Evolutionary conservation across 1,284 basidiomycete genomes (phyloP).

Genomic region (Puccinia polysora): DNA sequence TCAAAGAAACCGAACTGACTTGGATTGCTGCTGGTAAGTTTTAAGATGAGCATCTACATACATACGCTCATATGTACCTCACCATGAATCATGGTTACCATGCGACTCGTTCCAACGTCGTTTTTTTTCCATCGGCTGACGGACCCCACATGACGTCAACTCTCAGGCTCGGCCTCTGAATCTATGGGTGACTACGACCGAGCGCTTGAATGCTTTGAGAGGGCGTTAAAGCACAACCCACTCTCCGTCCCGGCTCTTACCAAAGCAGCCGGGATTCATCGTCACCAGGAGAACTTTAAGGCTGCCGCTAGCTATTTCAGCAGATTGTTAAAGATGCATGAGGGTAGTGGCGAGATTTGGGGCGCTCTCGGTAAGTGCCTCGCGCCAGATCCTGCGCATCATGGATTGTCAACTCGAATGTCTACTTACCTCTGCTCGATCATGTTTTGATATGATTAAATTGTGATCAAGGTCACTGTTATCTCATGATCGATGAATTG

Average conservation of each 20-base stretch:
- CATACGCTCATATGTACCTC: constrained; percentile 11
- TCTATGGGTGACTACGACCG: constrained; percentile 85
- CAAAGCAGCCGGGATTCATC: constrained; percentile 70
- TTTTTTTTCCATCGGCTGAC: constrained; percentile 46
- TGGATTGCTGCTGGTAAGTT: constrained; percentile 37
- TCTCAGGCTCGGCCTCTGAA: constrained; percentile 61
- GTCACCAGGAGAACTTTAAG: constrained; percentile 56
- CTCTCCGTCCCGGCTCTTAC: constrained; percentile 79
- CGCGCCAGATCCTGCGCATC: background rate
- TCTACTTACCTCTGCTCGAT: background rate
- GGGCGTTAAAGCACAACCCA: constrained; percentile 84
- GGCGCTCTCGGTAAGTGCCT: constrained; percentile 68
- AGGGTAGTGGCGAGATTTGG: constrained; percentile 92
- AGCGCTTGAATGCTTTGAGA: constrained; percentile 81
- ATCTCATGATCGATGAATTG: constrained; percentile 98
- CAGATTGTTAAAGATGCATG: constrained; percentile 62
- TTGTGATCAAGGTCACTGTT: constrained; percentile 72
- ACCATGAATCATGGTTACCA: background rate
- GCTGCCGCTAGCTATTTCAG: constrained; percentile 52
- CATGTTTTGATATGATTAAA: no score
- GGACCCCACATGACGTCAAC: constrained; percentile 46
- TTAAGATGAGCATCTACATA: no score
- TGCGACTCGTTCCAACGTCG: background rate
- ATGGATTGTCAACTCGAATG: background rate
- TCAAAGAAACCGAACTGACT: constrained; percentile 27